Base-by-base conservation (phyloP, 1,284 basidiomycete species). In the Cutaneotrichosporon sp. region DNA sequence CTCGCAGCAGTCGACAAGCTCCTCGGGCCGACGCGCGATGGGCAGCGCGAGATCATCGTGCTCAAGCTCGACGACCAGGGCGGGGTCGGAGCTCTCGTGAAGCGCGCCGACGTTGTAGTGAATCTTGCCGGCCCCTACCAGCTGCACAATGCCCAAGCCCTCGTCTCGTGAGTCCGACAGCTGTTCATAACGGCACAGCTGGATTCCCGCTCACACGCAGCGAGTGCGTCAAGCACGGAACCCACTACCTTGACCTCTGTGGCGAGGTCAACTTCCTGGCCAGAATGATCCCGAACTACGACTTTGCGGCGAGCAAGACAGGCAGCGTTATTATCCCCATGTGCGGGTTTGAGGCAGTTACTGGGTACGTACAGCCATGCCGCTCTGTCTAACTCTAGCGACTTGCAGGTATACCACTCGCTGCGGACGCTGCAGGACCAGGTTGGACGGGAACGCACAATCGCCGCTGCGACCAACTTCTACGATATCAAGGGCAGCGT, bases 331-430 rank as follows among this genome's bases (percentile, higher is more conserved):
- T 91, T 55, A 78, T 89, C 8, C 84, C 84, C 11, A 77, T 81
- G 3, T 85, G 82, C 54, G 87, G 85, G 0, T 81, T 86, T 57
- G 87, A 89, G 70, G 85, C 84, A 16, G 66, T 87, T 14, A 86
- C 87, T 2, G 82, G 83, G 72, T 69, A 63, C 44, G 75, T 69
- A 5, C 25, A 8, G 34, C 33, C 31, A 24, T 5, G 9, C n/a
- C n/a, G 22, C 6, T 4, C 33, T 34, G 26, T 33, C 46, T 47
- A 22, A 47, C 37, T 1, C 3, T 51, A 71, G 68, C 12, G 87
- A 89, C 67, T 67, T 84, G 20, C 69, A 77, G 7, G 81, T 82
- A 1, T 84, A 81, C 70, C 75, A 86, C 45, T 76, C 81, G 12
- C 80, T 79, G 31, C 75, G 75, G 46, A 79, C 62, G 6, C 56